phyloP scores from a whole-genome alignment of 805 yeast genomes.

The Ogataea siamensis region DNA sequence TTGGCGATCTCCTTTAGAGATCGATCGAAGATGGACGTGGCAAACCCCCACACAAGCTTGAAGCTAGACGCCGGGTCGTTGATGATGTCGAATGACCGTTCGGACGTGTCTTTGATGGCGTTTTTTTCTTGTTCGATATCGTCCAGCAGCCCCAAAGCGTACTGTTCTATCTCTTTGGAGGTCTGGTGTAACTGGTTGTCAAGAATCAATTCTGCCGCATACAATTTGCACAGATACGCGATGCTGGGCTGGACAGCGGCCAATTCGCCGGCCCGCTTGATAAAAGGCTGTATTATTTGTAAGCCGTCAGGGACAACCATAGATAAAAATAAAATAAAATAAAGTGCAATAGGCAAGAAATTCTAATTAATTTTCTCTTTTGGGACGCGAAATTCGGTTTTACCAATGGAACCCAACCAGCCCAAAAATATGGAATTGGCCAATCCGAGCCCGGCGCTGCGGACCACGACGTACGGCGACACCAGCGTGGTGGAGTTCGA shows the following conservation, averaged over 20 bases:
- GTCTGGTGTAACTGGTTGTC: constrained; percentile 55
- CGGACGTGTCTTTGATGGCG: constrained; percentile 37
- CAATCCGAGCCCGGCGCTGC: constrained; percentile 20
- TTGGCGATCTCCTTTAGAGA: constrained; percentile 48
- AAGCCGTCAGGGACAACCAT: constrained; percentile 32
- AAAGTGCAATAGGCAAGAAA: constrained; percentile 4
- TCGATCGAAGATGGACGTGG: constrained; percentile 54
- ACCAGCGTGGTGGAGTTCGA: constrained; percentile 60
- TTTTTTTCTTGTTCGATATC: constrained; percentile 60
- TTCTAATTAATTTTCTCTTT: constrained; percentile 9
- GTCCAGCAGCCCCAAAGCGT: constrained; percentile 64
- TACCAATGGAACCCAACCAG: constrained; percentile 4
- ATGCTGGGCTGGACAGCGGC: constrained; percentile 59
- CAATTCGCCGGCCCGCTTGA: constrained; percentile 59
- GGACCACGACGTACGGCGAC: constrained; percentile 61
- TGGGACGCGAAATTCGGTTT: constrained; percentile 9
- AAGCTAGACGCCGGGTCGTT: constrained; percentile 58
- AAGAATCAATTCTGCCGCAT: constrained; percentile 73
- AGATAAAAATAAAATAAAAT: constrained; percentile 3
- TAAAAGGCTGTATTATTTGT: constrained; percentile 43
- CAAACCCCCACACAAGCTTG: constrained; percentile 55
- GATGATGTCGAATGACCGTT: constrained; percentile 46
- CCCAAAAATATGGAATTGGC: constrained; percentile 1
- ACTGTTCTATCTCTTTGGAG: constrained; percentile 53
- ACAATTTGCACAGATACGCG: constrained; percentile 68